phyloP scores from a whole-genome alignment of 2,329 filamentous ascomycete genomes.

The Trematosphaeria pertusa region DNA sequence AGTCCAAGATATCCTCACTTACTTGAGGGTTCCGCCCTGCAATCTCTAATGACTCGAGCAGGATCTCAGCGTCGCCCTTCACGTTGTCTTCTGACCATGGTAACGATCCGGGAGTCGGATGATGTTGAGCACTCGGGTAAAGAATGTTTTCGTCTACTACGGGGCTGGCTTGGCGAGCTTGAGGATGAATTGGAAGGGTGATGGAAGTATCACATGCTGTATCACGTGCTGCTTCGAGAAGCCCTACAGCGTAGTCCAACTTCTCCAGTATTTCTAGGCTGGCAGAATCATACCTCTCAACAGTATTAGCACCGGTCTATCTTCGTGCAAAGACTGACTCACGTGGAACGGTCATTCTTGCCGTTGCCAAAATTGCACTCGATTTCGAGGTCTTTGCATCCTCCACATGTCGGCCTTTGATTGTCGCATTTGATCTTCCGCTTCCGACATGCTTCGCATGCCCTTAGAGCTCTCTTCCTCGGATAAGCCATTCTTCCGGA shows the following conservation, averaged over 20 bases:
- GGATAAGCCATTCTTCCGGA: constrained; percentile 1
- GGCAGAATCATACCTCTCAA: constrained; percentile 46
- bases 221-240: constrained; percentile 20
- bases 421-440: constrained; percentile 23
- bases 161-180: not conserved
- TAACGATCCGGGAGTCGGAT: constrained; percentile 15
- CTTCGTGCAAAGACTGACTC: not conserved
- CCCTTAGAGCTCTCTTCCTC: constrained; percentile 7
- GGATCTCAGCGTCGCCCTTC: not conserved
- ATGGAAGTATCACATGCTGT: constrained; percentile 5
- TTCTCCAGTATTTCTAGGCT: constrained; percentile 45
- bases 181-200: not conserved
- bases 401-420: constrained; percentile 17
- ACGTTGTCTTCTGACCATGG: constrained; percentile 2
- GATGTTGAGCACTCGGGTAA: not conserved
- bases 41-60: constrained; percentile 2
- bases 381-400: constrained; percentile 14
- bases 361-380: constrained; percentile 17
- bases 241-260: constrained; percentile 32
- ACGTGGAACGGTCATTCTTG: constrained; percentile 8
- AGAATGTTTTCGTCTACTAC: not conserved
- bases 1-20: constrained; percentile 35
- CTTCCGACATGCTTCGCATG: constrained; percentile 10
- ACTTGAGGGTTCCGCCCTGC: constrained; percentile 1
- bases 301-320: constrained; percentile 15